These are phyloP conservation scores for Diaporthe caulivora DNA, from an alignment of 2,329 filamentous ascomycete species.

Conservation along the genomic window DNA sequence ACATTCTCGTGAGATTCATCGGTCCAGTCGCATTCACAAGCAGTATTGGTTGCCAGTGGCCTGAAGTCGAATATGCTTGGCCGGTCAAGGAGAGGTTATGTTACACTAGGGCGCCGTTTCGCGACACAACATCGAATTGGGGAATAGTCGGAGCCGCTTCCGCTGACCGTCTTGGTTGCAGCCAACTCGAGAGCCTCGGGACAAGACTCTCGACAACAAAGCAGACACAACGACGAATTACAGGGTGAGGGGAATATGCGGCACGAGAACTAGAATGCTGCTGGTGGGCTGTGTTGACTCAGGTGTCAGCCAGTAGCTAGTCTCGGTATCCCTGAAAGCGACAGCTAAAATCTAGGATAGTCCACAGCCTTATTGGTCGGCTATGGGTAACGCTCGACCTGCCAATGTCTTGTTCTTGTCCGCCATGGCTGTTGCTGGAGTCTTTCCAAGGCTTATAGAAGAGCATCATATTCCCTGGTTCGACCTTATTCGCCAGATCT, in stretches of 20 bases:
- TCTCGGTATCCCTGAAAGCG: not conserved
- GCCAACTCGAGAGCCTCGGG: slow-evolving; percentile 5
- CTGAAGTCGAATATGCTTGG: not conserved
- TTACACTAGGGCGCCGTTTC: slow-evolving; percentile 18
- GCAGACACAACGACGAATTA: not conserved
- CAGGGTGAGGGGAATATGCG: slow-evolving; percentile 8
- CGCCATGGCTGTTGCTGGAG: not conserved
- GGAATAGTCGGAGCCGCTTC: slow-evolving; percentile 23
- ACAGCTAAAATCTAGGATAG: not conserved
- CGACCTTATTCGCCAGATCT: not conserved
- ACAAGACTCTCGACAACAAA: slow-evolving; percentile 17
- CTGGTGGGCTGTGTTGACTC: not conserved
- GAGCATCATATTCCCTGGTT: not conserved
- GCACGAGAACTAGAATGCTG: not conserved
- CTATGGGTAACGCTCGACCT: not conserved
- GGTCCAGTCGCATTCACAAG: slow-evolving; percentile 13
- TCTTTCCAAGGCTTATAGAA: not conserved
- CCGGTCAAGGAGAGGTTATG: not conserved
- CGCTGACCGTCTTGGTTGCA: slow-evolving; percentile 2
- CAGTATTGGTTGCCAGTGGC: not conserved
- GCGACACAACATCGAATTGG: slow-evolving; percentile 28
- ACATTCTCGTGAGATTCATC: not conserved
- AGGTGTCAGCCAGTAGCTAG: not conserved
- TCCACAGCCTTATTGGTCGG: slow-evolving; percentile 13
- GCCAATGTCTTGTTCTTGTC: not conserved